These are phyloP conservation scores for Aspergillus aculeatinus DNA, from an alignment of 2,329 filamentous ascomycete genomes.

Conservation along the genomic window DNA sequence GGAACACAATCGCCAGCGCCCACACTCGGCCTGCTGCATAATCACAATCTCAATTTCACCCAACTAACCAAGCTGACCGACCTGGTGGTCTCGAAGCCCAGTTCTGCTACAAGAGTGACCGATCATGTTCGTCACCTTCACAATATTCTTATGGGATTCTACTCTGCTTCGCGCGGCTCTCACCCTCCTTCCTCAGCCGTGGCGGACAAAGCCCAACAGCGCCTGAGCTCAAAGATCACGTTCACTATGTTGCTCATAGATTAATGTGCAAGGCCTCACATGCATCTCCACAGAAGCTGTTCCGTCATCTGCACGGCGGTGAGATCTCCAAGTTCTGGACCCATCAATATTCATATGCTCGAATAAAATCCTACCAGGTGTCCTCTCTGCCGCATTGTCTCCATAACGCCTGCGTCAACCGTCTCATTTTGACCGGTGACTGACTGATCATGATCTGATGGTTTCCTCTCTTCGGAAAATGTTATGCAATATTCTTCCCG, in stretches of 20 bases:
- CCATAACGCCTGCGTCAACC: constrained; percentile 10
- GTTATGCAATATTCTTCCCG: not conserved
- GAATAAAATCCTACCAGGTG: constrained; percentile 18
- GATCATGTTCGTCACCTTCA: not conserved
- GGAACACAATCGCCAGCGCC: not conserved
- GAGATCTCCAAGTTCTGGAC: not conserved
- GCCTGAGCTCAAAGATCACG: constrained; percentile 2
- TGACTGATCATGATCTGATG: not conserved
- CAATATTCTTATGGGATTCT: not conserved
- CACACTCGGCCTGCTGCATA: constrained; percentile 6
- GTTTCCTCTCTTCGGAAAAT: not conserved
- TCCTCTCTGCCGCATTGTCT: constrained; percentile 11
- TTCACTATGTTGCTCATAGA: not conserved
- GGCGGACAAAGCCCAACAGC: not conserved
- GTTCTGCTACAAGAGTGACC: not conserved
- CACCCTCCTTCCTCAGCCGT: not conserved
- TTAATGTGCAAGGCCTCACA: not conserved
- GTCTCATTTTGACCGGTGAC: not conserved
- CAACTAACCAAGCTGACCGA: not conserved
- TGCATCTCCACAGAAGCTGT: not conserved
- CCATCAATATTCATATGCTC: constrained; percentile 8
- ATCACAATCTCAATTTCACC: constrained; percentile 3
- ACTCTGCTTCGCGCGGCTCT: constrained; percentile 4
- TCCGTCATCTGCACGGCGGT: constrained; percentile 2
- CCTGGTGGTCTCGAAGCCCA: not conserved